Base-by-base conservation (phyloP, 2,329 filamentous ascomycete species). In the Paraphoma sp. region DNA sequence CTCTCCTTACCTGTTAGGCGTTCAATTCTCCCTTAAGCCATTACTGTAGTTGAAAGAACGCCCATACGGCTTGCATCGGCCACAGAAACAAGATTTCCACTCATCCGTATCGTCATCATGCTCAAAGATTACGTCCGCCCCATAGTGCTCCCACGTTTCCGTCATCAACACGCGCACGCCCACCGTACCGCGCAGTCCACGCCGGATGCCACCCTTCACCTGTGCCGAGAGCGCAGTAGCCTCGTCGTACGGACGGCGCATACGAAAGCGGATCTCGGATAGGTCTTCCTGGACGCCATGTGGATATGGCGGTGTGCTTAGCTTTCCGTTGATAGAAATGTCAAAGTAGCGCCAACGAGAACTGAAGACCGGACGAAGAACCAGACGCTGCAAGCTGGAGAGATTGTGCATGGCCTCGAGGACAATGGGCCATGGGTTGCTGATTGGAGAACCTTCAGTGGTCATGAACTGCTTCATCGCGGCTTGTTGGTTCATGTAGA, bases 401-500 rank as follows among this genome's bases (percentile, higher is more conserved):
- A 54, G 17, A 11, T n/a, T 4, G 4, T 40, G 14, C 10, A 54
- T 42, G 7, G 45, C 36, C 9, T 54, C 36, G 16, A 48, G 17
- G 7, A 41, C 29, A 1, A 23, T 29, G 12, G 45, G 29, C 51
- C 51, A 54, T 2, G 51, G 51, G 16, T 49, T 28, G 17, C 14
- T 23, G 17, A 54, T 40, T 17, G 51, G 51, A 17, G 18, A 38
- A 16, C 51, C 45, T 6, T 45, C 10, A 6, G 51, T 54, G 29
- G 29, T 36, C 16, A 54, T 47, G 45, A 45, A 49, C 28, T 42
- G 36, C 8, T 38, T 30, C 17, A 54, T 9, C 29, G 28, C 46
- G 6, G 47, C 31, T 4, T 42, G 30, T 38, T 54, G 51, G 45
- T 54, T 17, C 29, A 54, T 54, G 45, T 54, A 54, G 51, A 54